These are phyloP conservation scores for Pichia eremophila DNA, from an alignment of 805 yeast species.

Conservation along the genomic window DNA sequence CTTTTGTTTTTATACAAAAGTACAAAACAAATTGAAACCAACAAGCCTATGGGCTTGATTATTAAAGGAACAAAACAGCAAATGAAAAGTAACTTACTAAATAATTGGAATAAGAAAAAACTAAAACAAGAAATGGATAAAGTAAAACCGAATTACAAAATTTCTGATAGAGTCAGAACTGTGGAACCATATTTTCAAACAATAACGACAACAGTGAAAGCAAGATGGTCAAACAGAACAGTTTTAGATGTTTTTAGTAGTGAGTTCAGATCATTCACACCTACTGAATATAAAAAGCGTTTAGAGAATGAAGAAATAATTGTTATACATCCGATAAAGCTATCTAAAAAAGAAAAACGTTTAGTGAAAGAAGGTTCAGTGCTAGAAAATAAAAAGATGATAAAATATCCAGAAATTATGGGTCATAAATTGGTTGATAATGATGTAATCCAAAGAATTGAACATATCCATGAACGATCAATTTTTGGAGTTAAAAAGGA, in stretches of 20 bases:
- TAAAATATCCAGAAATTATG: constrained; percentile 16
- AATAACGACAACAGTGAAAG: constrained; percentile 31
- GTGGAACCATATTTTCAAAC: constrained; percentile 34
- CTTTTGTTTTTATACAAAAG: too few relatives aligned
- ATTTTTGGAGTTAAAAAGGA: not conserved
- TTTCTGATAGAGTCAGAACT: constrained; percentile 28
- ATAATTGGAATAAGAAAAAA: not conserved
- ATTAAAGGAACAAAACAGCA: too few relatives aligned
- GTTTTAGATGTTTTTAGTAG: constrained; percentile 29
- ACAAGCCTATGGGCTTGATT: too few relatives aligned
- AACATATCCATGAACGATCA: constrained; percentile 26
- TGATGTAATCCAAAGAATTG: constrained; percentile 20
- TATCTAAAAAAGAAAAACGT: constrained; percentile 11
- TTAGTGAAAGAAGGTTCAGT: not conserved
- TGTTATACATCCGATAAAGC: constrained; percentile 13
- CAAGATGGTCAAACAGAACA: constrained; percentile 34
- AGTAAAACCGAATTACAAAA: constrained; percentile 13
- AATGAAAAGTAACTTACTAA: not conserved
- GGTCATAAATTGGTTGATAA: constrained; percentile 14
- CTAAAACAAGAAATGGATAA: not conserved
- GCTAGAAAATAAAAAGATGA: not conserved
- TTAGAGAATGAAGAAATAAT: constrained; percentile 14
- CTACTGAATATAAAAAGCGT: constrained; percentile 16
- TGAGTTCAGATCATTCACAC: constrained; percentile 29
- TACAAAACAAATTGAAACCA: too few relatives aligned